Percentiles rank a stretch among this genome's conserved stretches.
Conservation (phyloP, 441 rosid genomes). For the Raphanus hybrid region DNA sequence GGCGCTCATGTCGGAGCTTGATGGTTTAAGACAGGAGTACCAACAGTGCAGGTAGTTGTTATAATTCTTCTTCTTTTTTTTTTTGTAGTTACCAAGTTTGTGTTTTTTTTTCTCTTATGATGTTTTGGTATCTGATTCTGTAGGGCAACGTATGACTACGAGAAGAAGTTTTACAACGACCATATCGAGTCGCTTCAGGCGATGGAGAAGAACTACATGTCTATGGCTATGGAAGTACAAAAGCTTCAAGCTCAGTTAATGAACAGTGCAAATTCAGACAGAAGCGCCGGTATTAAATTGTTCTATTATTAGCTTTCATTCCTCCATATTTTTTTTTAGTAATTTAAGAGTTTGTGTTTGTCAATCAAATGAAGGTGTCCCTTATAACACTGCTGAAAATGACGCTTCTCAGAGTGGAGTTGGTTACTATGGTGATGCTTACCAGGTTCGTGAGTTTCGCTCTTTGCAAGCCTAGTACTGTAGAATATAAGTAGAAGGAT, state of each 20-base stretch:
- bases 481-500: background rate
- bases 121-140: constrained; percentile 36
- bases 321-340: background rate
- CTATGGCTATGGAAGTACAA: constrained; percentile 92
- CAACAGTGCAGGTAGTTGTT: constrained; percentile 85
- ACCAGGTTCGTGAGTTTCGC: constrained; percentile 60
- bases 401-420: constrained; percentile 59
- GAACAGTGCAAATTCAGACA: constrained; percentile 60
- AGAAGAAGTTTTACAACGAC: constrained; percentile 86
- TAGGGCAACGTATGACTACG: constrained; percentile 89
- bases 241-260: constrained; percentile 79
- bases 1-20: constrained; percentile 79
- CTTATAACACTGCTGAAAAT: constrained; percentile 58
- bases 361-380: constrained; percentile 53
- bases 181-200: constrained; percentile 93
- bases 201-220: constrained; percentile 86
- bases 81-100: no score
- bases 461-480: background rate
- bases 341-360: constrained; percentile 26
- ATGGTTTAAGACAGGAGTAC: constrained; percentile 82
- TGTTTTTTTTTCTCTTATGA: no score
- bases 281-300: constrained; percentile 55
- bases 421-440: constrained; percentile 62
- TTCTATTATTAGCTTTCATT: background rate
- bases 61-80: no score